Percentiles rank a stretch among this genome's conserved stretches.
Conservation (phyloP, 768 basidiomycete species). For the Hirschioporus abietinus region DNA sequence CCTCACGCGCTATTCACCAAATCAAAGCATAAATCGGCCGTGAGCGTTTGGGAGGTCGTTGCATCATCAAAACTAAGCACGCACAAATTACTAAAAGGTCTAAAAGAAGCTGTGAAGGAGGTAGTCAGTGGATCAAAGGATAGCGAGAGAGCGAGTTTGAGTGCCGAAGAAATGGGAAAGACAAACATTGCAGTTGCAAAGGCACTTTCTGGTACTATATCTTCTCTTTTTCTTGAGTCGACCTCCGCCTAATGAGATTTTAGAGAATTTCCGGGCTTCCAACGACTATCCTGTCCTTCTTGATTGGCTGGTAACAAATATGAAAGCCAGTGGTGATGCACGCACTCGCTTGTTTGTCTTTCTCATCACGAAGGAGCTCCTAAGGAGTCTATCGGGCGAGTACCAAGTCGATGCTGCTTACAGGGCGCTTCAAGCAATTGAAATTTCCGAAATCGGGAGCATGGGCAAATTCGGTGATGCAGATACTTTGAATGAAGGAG, state of each 20-base stretch:
- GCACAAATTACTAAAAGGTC: constrained; percentile 25
- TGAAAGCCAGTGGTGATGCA: constrained; percentile 39
- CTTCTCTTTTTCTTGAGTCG: not conserved
- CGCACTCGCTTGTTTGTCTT: constrained; percentile 55
- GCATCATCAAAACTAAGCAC: constrained; percentile 5
- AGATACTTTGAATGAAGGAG: constrained; percentile 12
- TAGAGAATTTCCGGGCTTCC: constrained; percentile 64
- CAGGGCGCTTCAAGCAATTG: constrained; percentile 41
- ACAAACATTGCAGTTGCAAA: constrained; percentile 9
- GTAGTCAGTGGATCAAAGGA: constrained; percentile 22
- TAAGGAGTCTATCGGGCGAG: constrained; percentile 50
- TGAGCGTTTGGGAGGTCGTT: constrained; percentile 69
- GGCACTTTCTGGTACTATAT: constrained; percentile 39
- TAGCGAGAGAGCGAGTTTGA: constrained; percentile 20
- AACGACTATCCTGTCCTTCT: constrained; percentile 38
- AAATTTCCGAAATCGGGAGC: constrained; percentile 38
- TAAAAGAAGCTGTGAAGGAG: constrained; percentile 16
- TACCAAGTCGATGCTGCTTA: constrained; percentile 52
- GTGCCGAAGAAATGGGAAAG: constrained; percentile 27
- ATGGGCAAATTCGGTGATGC: constrained; percentile 32
- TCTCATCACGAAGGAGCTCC: constrained; percentile 57
- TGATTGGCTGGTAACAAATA: constrained; percentile 43
- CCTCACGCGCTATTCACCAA: constrained; percentile 74
- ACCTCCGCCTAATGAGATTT: not conserved
- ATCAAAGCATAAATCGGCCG: constrained; percentile 57